Percentiles rank a stretch among this genome's conserved stretches.
Conservation (phyloP, 352 stramenopile species). For the Thraustochytrium sp. region DNA sequence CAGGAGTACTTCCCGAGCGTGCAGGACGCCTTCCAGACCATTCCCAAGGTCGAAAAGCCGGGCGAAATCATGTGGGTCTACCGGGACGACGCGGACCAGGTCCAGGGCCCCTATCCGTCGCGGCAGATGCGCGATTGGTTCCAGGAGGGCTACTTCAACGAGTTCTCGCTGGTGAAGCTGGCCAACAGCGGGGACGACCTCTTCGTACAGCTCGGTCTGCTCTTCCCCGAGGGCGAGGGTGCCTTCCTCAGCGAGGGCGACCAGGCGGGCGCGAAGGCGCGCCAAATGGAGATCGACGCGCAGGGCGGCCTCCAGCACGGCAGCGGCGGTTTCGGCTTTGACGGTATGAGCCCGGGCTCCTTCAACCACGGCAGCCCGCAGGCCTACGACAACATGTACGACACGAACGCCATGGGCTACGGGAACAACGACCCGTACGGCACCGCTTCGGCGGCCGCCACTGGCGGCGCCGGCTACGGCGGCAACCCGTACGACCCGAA, state of each 20-base stretch:
- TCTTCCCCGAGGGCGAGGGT: constrained; percentile 33
- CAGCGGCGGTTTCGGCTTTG: neutral
- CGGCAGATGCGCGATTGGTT: constrained; percentile 44
- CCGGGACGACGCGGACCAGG: constrained; percentile 5
- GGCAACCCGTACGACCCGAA: neutral
- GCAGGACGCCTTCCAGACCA: constrained; percentile 8
- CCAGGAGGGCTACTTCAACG: constrained; percentile 42
- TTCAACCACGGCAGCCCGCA: neutral
- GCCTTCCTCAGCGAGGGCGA: constrained; percentile 31
- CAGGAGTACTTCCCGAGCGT: constrained; percentile 20
- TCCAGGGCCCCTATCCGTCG: constrained; percentile 16
- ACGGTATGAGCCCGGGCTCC: too few relatives aligned
- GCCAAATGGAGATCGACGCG: neutral
- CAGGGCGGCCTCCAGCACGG: neutral
- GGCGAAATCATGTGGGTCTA: constrained; percentile 33
- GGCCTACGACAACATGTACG: neutral
- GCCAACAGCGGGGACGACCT: constrained; percentile 1
- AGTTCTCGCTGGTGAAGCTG: constrained; percentile 13
- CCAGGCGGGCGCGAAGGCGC: neutral
- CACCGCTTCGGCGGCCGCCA: neutral
- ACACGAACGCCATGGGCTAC: neutral
- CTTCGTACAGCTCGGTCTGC: constrained; percentile 20
- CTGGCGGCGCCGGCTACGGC: neutral
- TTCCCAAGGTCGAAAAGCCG: neutral
- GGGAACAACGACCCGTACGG: neutral